Base-by-base conservation (phyloP, 352 stramenopile species). In the Pythium folliculosum region DNA sequence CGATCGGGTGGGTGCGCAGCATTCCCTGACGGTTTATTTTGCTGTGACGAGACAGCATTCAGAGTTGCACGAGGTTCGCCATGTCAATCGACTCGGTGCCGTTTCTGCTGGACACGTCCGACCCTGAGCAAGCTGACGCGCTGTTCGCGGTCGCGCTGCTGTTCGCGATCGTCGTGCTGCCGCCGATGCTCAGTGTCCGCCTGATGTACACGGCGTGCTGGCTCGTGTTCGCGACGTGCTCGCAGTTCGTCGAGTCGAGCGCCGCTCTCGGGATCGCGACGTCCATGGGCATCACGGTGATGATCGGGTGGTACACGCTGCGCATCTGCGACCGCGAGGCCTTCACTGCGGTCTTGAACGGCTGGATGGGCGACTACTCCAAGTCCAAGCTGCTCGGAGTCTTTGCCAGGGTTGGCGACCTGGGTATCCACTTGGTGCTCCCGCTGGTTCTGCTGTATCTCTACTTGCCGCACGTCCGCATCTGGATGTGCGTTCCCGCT, bases 221-320 rank as follows among this genome's bases (percentile, higher is more conserved):
- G 85, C 75, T 93, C 51, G 70, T 74, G 40, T 93, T 85, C 75
- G 88, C 83, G 6, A 45, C 72, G 5, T 47, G 76, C 32, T 79
- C 80, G 32, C 81, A 89, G 63, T 50, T 81, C 52, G 23, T 88
- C 38, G 68, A 77, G 40, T 91, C 84, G 19, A 74, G 84, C 40
- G 78, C 83, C 7, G 79, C 80, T 25, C 73, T 92, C 21, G 86
- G 86, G 53, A 88, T 94, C 27, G 80, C 85, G 21, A 91, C 86
- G 10, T 89, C 86, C 25, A 91, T 91, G 77, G 83, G 86, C 17
- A 86, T 92, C 70, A 92, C 86, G 23, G 84, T 94, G 70, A 94
- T 94, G 86, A 84, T 92, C 35, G 84, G 84, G 16, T 94, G 86
- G 86, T 93, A 93, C 73, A 84, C 84, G 43, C 69, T 94, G 44